Conservation (phyloP, 345 rosid genomes). For the Sonneratia caseolaris region DNA sequence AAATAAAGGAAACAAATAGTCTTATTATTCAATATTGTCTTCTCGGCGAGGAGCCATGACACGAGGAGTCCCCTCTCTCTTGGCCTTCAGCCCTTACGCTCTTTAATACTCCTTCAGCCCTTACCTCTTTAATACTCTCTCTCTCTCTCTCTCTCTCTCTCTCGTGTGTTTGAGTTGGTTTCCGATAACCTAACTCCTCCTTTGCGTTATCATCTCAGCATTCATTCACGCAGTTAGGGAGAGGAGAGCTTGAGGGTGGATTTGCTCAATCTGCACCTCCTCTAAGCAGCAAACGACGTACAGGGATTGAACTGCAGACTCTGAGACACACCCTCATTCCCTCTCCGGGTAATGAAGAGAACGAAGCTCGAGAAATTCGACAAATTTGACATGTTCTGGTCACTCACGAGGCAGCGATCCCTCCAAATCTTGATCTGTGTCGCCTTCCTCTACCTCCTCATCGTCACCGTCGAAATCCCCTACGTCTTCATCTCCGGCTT, state of each 20-base stretch:
- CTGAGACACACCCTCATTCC: not conserved
- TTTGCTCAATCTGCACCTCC: not conserved
- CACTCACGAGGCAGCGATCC: slow-evolving; percentile 57
- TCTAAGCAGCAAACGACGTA: too few species aligned
- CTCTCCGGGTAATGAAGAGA: slow-evolving; percentile 7
- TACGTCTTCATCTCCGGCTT: slow-evolving; percentile 51
- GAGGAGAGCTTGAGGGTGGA: slow-evolving; percentile 7
- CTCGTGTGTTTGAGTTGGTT: slow-evolving; percentile 2
- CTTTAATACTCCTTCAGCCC: too few species aligned
- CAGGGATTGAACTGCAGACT: not conserved
- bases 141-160: not conserved
- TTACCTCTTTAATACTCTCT: too few species aligned
- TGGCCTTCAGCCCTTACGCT: too few species aligned
- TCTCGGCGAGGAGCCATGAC: too few species aligned
- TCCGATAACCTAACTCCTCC: slow-evolving; percentile 12
- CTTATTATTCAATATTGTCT: too few species aligned
- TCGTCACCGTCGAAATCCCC: slow-evolving; percentile 75
- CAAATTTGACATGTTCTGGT: slow-evolving; percentile 13
- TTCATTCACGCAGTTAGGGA: too few species aligned
- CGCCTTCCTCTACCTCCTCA: slow-evolving; percentile 42
- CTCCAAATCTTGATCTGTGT: slow-evolving; percentile 49
- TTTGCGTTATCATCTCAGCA: too few species aligned
- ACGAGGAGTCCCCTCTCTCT: too few species aligned
- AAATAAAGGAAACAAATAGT: too few species aligned
- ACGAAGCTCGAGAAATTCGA: slow-evolving; percentile 9